These are phyloP conservation scores for Globisporangium splendens DNA, from an alignment of 352 stramenopile species.

Conservation along the genomic window DNA sequence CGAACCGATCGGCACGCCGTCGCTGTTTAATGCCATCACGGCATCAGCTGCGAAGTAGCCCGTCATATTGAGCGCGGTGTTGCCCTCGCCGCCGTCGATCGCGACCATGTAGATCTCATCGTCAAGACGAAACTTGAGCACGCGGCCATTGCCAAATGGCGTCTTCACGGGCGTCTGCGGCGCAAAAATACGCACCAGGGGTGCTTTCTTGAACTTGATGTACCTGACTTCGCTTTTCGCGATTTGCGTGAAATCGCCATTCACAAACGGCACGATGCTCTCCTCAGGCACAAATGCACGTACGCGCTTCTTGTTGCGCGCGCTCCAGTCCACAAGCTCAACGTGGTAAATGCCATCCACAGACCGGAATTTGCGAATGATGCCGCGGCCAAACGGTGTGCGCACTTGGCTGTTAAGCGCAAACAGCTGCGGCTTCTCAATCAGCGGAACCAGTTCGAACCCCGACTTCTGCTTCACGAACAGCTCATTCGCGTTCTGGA, in stretches of 20 bases:
- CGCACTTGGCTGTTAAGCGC: slow-evolving; percentile 51
- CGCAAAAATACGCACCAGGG: slow-evolving; percentile 36
- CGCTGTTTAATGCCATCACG: slow-evolving; percentile 36
- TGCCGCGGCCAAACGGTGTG: slow-evolving; percentile 60
- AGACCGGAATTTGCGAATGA: slow-evolving; percentile 65
- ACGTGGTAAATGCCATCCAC: slow-evolving; percentile 82
- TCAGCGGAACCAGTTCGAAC: slow-evolving; percentile 26
- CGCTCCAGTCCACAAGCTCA: slow-evolving; percentile 65
- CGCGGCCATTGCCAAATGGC: slow-evolving; percentile 68
- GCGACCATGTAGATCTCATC: slow-evolving; percentile 71
- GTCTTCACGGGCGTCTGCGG: slow-evolving; percentile 63
- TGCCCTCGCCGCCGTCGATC: slow-evolving; percentile 33
- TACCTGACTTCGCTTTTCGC: slow-evolving; percentile 49
- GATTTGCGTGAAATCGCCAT: slow-evolving; percentile 31
- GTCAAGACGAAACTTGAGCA: slow-evolving; percentile 57
- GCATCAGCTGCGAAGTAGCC: slow-evolving; percentile 48
- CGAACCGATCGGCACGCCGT: slow-evolving; percentile 27
- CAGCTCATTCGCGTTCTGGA: slow-evolving; percentile 62
- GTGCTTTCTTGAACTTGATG: slow-evolving; percentile 47
- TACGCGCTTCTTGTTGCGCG: slow-evolving; percentile 33
- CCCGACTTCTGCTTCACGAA: slow-evolving; percentile 17
- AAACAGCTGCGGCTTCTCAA: slow-evolving; percentile 66
- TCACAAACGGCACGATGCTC: slow-evolving; percentile 39
- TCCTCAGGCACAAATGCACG: slow-evolving; percentile 59
- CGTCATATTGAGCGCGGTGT: slow-evolving; percentile 38